phyloP scores from a whole-genome alignment of 169 alveolate genomes.

The Plasmodium knowlesi region DNA sequence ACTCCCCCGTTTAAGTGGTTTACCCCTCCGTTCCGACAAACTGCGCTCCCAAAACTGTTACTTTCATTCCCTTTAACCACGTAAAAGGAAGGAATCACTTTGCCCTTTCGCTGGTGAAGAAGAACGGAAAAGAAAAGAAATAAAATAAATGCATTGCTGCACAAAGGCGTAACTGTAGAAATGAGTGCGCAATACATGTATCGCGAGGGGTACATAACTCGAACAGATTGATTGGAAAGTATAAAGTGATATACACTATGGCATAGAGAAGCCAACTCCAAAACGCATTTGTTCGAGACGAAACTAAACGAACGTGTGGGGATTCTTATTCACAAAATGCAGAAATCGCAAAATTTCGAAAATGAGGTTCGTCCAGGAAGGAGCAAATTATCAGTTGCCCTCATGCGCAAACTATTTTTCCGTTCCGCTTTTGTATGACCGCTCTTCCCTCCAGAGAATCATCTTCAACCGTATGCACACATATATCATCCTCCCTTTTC shows the following conservation, averaged over 20 bases:
- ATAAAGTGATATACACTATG: neutral
- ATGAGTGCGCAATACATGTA: neutral
- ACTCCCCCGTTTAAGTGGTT: neutral
- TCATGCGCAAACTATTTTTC: neutral
- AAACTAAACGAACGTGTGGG: constrained; percentile 1
- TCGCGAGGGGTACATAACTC: neutral
- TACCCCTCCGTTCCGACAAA: neutral
- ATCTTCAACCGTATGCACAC: neutral
- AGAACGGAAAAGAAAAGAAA: neutral
- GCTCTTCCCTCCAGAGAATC: neutral
- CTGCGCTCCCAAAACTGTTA: neutral
- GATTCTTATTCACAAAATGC: constrained; percentile 23
- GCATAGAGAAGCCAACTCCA: neutral
- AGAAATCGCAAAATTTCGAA: constrained; percentile 43
- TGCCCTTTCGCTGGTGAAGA: neutral
- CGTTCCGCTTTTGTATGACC: neutral
- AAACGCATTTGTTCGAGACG: neutral
- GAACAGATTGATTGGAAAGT: neutral
- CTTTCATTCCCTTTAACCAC: neutral
- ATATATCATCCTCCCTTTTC: neutral
- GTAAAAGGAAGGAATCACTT: neutral
- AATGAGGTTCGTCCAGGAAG: constrained; percentile 33
- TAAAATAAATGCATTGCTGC: neutral
- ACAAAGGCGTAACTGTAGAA: neutral
- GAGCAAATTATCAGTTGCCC: neutral